A percentile compares a stretch with the other conserved stretches of the same genome.
Evolutionary conservation across 805 yeast species (phyloP).

Genomic region (Wickerhamomyces subpelliculosus): DNA sequence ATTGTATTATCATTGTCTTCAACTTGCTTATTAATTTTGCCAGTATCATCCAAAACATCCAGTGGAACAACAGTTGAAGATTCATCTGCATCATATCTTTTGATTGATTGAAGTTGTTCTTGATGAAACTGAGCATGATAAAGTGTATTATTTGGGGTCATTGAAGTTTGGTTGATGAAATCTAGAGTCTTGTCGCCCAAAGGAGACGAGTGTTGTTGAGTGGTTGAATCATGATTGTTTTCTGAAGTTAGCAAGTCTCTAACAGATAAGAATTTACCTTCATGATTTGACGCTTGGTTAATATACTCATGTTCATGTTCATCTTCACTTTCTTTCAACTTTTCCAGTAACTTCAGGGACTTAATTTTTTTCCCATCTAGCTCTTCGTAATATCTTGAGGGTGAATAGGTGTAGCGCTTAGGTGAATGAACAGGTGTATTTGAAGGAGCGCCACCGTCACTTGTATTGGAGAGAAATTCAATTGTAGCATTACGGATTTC

Average conservation of each 20-base stretch:
- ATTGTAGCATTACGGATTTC: neutral
- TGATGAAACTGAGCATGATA: neutral
- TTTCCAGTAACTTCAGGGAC: neutral
- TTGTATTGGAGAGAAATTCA: neutral
- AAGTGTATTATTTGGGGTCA: neutral
- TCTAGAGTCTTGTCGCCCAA: neutral
- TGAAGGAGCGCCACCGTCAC: constrained; percentile 2
- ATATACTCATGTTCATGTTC: too few relatives aligned
- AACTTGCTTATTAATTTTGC: neutral
- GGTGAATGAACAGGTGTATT: constrained; percentile 4
- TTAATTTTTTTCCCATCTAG: neutral
- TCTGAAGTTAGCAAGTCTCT: neutral
- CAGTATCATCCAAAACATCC: neutral
- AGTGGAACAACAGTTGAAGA: neutral
- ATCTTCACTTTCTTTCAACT: neutral
- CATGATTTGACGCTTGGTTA: neutral
- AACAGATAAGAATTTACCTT: neutral
- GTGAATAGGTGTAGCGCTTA: neutral
- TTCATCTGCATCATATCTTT: neutral
- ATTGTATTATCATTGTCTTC: too few relatives aligned
- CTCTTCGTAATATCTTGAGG: too few relatives aligned
- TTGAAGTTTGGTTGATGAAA: neutral
- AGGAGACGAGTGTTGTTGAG: neutral
- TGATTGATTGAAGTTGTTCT: neutral
- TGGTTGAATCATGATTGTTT: neutral